Conservation (phyloP, 164 flowering plant species). For the Echeveria elegans region DNA sequence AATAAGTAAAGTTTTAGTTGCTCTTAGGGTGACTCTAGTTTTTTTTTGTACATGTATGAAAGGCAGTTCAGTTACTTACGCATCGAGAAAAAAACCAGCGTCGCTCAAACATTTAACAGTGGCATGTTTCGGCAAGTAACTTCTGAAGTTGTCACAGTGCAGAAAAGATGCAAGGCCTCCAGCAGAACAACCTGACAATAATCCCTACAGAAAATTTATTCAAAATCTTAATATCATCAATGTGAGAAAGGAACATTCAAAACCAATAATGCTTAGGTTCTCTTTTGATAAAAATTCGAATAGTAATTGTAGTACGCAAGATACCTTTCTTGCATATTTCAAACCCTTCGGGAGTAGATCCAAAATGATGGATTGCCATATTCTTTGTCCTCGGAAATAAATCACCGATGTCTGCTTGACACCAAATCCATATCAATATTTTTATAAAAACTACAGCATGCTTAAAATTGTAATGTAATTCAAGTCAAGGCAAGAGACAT, state of each 20-base stretch:
- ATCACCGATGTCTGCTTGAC: slow-evolving; percentile 52
- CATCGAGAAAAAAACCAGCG: slow-evolving; percentile 86
- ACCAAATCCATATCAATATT: neutral
- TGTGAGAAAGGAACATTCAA: neutral
- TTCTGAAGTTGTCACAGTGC: slow-evolving; percentile 72
- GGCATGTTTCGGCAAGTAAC: slow-evolving; percentile 47
- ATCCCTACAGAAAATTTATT: slow-evolving; percentile 40
- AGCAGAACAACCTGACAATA: slow-evolving; percentile 98
- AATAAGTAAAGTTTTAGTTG: neutral
- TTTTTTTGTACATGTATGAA: neutral
- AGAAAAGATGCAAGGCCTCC: slow-evolving; percentile 81
- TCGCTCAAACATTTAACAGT: slow-evolving; percentile 89
- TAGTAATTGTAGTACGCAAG: too few relatives aligned
- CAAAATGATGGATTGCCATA: slow-evolving; percentile 76
- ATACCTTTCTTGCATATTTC: slow-evolving; percentile 56
- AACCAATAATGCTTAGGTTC: too few relatives aligned
- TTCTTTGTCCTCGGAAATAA: slow-evolving; percentile 86
- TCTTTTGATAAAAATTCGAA: too few relatives aligned
- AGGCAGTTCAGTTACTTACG: slow-evolving; percentile 26
- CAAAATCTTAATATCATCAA: neutral
- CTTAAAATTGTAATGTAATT: neutral
- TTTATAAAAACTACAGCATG: neutral
- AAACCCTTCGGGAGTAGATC: slow-evolving; percentile 88
- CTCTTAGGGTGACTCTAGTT: neutral
- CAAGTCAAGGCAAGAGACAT: neutral